Percentiles rank a stretch among this genome's conserved stretches.
Evolutionary conservation across 2,329 filamentous ascomycete species (phyloP).

Genomic region (Ophiobolus disseminans): DNA sequence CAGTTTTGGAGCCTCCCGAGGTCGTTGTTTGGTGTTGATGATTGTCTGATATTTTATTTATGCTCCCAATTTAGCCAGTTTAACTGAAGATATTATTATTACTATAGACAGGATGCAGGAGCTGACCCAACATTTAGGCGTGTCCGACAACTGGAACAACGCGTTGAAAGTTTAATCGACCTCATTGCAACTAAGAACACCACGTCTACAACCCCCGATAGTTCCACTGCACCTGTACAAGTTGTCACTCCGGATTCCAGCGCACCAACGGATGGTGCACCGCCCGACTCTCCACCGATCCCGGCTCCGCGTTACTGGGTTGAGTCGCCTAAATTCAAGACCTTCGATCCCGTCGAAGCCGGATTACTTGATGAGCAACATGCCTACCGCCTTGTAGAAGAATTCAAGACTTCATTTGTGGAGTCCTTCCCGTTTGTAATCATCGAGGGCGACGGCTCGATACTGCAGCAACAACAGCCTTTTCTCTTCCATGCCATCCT

Average conservation of each 20-base stretch:
- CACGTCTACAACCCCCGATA: constrained; percentile 3
- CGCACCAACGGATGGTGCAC: neutral
- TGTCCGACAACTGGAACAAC: constrained; percentile 32
- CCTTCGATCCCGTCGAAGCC: constrained; percentile 28
- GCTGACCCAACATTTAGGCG: constrained; percentile 17
- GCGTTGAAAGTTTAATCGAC: constrained; percentile 32
- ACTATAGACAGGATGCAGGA: too few relatives aligned
- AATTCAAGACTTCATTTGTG: constrained; percentile 23
- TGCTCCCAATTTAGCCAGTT: too few relatives aligned
- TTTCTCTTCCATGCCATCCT: constrained; percentile 49
- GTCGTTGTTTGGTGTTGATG: too few relatives aligned
- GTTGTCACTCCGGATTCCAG: constrained; percentile 2
- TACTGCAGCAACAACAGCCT: constrained; percentile 31
- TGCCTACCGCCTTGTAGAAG: constrained; percentile 17
- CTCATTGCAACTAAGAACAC: constrained; percentile 13
- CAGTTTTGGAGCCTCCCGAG: neutral
- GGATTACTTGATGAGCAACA: constrained; percentile 18
- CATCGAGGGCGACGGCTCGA: constrained; percentile 14
- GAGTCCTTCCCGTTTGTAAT: constrained; percentile 35
- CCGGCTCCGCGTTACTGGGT: neutral
- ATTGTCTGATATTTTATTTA: too few relatives aligned
- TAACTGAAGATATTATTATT: too few relatives aligned
- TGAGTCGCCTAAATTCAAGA: constrained; percentile 1
- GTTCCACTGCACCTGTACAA: neutral
- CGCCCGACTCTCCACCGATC: neutral